Evolutionary conservation across 371 early-diverging fungal species (phyloP).

Genomic region (Scutellospora calospora): DNA sequence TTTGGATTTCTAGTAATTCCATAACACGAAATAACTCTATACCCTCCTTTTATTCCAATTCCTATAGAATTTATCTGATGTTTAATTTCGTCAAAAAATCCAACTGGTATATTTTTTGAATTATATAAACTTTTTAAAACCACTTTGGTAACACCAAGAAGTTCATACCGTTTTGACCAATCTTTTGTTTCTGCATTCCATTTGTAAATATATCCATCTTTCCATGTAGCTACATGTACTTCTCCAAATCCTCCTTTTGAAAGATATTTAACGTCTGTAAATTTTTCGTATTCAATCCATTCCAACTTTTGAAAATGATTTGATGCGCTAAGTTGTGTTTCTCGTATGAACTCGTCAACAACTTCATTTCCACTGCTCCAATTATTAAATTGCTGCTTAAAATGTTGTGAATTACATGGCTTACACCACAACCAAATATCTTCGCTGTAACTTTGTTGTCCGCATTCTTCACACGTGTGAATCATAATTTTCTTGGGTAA

Average conservation of each 20-base stretch:
- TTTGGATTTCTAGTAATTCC: conserved; percentile 11
- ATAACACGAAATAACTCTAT: background rate
- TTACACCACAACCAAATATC: conserved; percentile 21
- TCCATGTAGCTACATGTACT: conserved; percentile 14
- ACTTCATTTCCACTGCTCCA: conserved; percentile 3
- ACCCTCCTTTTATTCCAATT: background rate
- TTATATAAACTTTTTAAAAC: conserved; percentile 7
- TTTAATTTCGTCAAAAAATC: conserved; percentile 21
- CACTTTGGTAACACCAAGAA: background rate
- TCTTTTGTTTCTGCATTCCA: background rate
- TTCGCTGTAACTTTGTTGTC: background rate
- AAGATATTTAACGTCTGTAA: background rate
- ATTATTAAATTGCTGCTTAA: background rate
- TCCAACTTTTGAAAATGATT: background rate
- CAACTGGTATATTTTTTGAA: background rate
- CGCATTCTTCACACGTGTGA: conserved; percentile 30
- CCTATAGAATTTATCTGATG: background rate
- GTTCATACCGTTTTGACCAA: conserved; percentile 10
- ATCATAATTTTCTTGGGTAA: background rate
- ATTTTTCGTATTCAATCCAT: conserved; percentile 9
- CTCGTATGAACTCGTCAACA: conserved; percentile 3
- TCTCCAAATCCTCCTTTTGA: conserved; percentile 3
- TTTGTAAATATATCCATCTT: conserved; percentile 7
- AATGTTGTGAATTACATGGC: background rate
- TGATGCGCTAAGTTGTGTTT: background rate